Conservation (phyloP, 2,329 filamentous ascomycete genomes). For the Coniochaeta prunicola region DNA sequence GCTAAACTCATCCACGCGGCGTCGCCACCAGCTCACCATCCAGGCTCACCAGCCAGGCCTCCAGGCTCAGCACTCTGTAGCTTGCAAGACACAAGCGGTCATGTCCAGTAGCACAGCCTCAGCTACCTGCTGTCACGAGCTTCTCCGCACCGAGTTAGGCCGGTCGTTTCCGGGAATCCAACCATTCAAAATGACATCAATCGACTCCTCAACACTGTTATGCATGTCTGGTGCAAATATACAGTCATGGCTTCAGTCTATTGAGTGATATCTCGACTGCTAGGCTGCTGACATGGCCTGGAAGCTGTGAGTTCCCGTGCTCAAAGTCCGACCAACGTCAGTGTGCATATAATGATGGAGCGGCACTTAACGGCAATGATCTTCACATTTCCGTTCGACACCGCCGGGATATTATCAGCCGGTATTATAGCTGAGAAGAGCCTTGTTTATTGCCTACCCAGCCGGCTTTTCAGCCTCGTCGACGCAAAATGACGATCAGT, state of each 20-base stretch:
- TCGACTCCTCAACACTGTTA: no score
- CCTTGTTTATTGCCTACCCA: not conserved
- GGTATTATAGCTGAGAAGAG: not conserved
- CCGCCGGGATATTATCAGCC: not conserved
- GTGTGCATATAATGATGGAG: not conserved
- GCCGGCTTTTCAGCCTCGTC: not conserved
- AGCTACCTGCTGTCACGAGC: not conserved
- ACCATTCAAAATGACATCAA: not conserved
- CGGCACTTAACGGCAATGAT: not conserved
- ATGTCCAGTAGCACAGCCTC: not conserved
- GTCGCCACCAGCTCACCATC: not conserved
- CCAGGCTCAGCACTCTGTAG: no score
- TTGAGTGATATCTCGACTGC: not conserved
- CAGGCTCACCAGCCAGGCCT: no score
- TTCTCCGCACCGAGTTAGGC: not conserved
- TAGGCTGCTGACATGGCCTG: not conserved
- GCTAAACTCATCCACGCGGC: not conserved
- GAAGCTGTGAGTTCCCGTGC: not conserved
- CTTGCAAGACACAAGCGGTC: not conserved
- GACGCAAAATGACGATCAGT: not conserved
- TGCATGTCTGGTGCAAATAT: not conserved
- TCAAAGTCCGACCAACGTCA: not conserved
- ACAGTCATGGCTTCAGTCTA: not conserved
- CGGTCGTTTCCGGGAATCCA: not conserved
- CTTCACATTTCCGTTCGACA: not conserved